Conservation (phyloP, 1,284 basidiomycete species). For the Naganishia albida region DNA sequence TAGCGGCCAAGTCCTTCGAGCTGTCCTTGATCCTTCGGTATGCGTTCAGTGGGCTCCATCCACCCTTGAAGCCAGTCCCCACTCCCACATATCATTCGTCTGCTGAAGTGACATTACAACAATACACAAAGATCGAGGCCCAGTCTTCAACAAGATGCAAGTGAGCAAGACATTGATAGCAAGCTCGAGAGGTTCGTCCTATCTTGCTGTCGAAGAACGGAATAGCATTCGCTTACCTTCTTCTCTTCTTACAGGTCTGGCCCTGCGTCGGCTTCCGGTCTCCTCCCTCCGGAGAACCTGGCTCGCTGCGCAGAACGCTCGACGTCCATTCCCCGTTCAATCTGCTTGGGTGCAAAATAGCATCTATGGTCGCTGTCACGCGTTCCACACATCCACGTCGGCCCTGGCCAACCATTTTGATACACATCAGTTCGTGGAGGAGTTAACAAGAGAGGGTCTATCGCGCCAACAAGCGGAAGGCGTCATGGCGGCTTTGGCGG, state of each 20-base stretch:
- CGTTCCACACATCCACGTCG: conserved; percentile 31
- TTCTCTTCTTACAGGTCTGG: background rate
- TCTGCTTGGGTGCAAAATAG: conserved; percentile 15
- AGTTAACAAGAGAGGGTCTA: conserved; percentile 81
- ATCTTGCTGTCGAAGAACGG: no score
- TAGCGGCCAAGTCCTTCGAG: background rate
- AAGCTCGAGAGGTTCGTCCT: conserved; percentile 14
- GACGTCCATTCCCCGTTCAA: background rate
- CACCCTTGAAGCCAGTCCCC: no score
- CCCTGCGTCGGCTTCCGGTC: background rate
- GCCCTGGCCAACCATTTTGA: conserved; percentile 68
- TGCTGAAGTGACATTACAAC: background rate
- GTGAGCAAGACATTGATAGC: background rate
- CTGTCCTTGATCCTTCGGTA: no score
- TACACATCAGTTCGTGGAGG: conserved; percentile 88
- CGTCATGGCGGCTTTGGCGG: conserved; percentile 90
- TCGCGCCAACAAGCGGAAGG: conserved; percentile 87
- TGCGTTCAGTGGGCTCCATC: no score
- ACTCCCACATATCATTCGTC: background rate
- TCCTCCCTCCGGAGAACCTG: no score
- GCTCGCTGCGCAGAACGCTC: background rate
- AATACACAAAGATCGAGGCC: background rate
- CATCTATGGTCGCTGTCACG: background rate
- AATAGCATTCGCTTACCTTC: background rate
- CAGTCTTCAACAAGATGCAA: background rate